Percentiles rank a stretch among this genome's conserved stretches.
Conservation (phyloP, 768 basidiomycete genomes). For the Hygrophorus pudorinus region DNA sequence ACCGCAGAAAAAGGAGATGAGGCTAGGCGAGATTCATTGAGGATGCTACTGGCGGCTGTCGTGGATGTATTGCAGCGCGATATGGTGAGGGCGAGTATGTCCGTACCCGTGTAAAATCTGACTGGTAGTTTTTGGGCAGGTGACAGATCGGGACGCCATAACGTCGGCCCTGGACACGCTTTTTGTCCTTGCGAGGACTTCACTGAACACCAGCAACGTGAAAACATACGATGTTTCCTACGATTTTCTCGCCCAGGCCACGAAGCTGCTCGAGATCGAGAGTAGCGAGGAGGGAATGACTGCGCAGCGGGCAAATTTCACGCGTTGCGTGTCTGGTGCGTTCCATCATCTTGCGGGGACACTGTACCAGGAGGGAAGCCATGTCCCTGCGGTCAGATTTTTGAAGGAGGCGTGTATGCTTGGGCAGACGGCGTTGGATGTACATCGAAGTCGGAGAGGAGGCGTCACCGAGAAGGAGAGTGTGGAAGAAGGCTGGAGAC, state of each 20-base stretch:
- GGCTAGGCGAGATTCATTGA: neutral
- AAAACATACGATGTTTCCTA: conserved; percentile 38
- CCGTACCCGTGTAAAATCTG: conserved; percentile 2
- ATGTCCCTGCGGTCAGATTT: conserved; percentile 61
- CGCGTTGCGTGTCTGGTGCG: conserved; percentile 63
- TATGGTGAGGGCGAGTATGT: conserved; percentile 20
- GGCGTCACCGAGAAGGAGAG: conserved; percentile 14
- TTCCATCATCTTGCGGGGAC: conserved; percentile 59
- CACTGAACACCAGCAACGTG: conserved; percentile 28
- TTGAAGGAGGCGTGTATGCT: conserved; percentile 49
- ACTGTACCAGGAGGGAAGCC: conserved; percentile 56
- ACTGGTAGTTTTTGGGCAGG: conserved; percentile 9
- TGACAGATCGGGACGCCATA: conserved; percentile 23
- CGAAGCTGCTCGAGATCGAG: conserved; percentile 17
- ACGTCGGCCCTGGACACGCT: conserved; percentile 44
- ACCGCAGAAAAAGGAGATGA: conserved; percentile 1
- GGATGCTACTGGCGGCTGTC: conserved; percentile 26
- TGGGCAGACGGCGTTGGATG: conserved; percentile 35
- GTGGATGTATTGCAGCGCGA: conserved; percentile 20
- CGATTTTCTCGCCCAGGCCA: conserved; percentile 36
- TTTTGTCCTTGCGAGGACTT: conserved; percentile 41
- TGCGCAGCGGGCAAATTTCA: conserved; percentile 33
- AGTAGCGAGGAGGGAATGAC: conserved; percentile 5
- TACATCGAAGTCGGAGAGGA: conserved; percentile 12
- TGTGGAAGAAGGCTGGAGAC: conserved; percentile 39